These are phyloP conservation scores for Xeromyces bisporus DNA, from an alignment of 495 filamentous ascomycete species.

Conservation along the genomic window DNA sequence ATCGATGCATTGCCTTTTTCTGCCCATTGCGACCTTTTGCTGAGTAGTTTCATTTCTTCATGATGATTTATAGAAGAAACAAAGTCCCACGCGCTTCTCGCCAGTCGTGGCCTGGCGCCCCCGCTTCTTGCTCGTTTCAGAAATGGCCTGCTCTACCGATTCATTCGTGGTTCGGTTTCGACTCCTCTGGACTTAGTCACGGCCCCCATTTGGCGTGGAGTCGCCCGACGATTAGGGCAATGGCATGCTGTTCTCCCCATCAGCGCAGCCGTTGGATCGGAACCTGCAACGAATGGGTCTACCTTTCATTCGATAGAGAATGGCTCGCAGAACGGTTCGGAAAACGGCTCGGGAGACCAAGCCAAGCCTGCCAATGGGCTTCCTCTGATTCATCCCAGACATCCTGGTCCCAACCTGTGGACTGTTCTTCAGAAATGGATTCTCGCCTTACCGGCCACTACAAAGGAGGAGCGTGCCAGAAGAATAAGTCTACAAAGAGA, in stretches of 20 bases:
- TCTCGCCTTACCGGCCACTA: constrained; percentile 57
- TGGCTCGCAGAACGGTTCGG: constrained; percentile 12
- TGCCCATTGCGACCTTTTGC: constrained; percentile 22
- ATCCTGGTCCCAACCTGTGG: constrained; percentile 65
- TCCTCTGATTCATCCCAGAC: not conserved
- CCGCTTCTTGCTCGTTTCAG: constrained; percentile 80
- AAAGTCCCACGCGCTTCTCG: constrained; percentile 54
- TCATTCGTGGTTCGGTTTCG: constrained; percentile 64
- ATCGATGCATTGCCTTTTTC: constrained; percentile 3
- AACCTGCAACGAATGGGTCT: constrained; percentile 4
- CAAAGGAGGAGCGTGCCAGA: constrained; percentile 45
- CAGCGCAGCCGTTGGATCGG: constrained; percentile 2
- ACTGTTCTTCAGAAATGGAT: constrained; percentile 94
- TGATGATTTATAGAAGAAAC: constrained; percentile 40
- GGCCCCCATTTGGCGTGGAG: constrained; percentile 57
- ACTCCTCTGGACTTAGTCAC: constrained; percentile 60
- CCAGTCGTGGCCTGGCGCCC: constrained; percentile 65
- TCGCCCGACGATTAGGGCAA: constrained; percentile 67
- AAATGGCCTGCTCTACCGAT: constrained; percentile 91
- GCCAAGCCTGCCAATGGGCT: not conserved
- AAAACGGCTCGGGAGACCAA: constrained; percentile 11
- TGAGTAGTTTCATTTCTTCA: constrained; percentile 17
- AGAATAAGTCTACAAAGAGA: constrained; percentile 57
- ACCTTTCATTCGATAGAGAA: constrained; percentile 14
- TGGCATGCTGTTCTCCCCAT: constrained; percentile 71